phyloP scores from a whole-genome alignment of 1,284 basidiomycete genomes.

The Sporisorium graminicola region DNA sequence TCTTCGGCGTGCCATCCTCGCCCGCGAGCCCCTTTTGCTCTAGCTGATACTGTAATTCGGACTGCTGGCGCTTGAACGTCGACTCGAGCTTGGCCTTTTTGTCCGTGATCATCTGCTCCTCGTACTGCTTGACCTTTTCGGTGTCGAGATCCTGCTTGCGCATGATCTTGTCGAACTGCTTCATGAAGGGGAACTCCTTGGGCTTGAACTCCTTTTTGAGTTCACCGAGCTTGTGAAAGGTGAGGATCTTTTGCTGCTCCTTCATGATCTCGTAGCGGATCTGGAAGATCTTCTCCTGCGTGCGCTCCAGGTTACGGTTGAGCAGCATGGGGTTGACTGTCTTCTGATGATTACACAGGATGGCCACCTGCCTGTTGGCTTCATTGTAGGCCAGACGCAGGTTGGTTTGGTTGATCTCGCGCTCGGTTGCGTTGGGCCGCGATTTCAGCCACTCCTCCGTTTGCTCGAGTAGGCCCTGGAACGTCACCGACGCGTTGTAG shows the following conservation, averaged over 20 bases:
- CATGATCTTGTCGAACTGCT: slow-evolving; percentile 71
- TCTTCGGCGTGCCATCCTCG: slow-evolving; percentile 43
- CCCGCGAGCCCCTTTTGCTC: slow-evolving; percentile 50
- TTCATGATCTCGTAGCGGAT: slow-evolving; percentile 68
- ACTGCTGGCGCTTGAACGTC: slow-evolving; percentile 74
- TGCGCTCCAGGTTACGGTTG: slow-evolving; percentile 56
- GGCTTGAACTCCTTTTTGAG: slow-evolving; percentile 73
- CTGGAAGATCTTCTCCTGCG: slow-evolving; percentile 60
- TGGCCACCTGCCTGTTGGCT: slow-evolving; percentile 68
- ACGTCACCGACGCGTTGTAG: slow-evolving; percentile 69
- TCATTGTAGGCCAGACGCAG: slow-evolving; percentile 67
- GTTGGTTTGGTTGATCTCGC: slow-evolving; percentile 62
- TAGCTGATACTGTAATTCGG: slow-evolving; percentile 61
- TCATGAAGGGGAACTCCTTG: slow-evolving; percentile 77
- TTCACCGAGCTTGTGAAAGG: slow-evolving; percentile 73
- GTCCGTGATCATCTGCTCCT: slow-evolving; percentile 75
- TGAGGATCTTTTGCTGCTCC: slow-evolving; percentile 67
- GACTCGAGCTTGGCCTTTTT: slow-evolving; percentile 80
- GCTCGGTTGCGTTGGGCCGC: slow-evolving; percentile 60
- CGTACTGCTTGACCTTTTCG: slow-evolving; percentile 86
- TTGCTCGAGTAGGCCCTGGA: slow-evolving; percentile 68
- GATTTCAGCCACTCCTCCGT: slow-evolving; percentile 64
- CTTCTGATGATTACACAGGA: slow-evolving; percentile 69
- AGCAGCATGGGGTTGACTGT: slow-evolving; percentile 66
- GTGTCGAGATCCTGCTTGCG: slow-evolving; percentile 94